Base-by-base conservation (phyloP, 2,329 filamentous ascomycete genomes). In the Aspergillus sp. region DNA sequence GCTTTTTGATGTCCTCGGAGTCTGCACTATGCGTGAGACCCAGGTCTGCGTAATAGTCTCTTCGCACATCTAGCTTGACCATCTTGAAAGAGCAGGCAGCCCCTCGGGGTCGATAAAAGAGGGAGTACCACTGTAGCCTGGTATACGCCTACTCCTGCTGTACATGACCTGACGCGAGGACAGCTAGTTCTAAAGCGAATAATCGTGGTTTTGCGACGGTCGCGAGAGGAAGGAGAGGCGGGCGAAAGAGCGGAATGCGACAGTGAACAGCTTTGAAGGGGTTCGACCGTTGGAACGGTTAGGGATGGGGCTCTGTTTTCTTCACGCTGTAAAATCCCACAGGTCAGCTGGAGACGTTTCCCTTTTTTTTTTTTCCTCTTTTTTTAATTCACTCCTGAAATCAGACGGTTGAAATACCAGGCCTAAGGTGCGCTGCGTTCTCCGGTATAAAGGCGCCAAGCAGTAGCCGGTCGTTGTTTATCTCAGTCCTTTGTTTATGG, bases 11-110 rank as follows among this genome's bases (percentile, higher is more conserved):
- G 41, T 95, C 90, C 30, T 87, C 84, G 43, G 85, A 76, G 63
- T 89, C 85, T 53, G 90, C 90, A 66, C 82, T 83, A 11, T 83
- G 78, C 2, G 85, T 74, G 55, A 96, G 77, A 62, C 90, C 90
- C 55, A 96, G 81, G 76, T 96, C 91, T 60, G 86, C 88, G 76
- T 96, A 96, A 75, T 95, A 95, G 76, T 96, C 89, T 67, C 86
- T 84, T 65, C 81, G 83, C 62, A 83, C 80, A 71, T 90, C 88
- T 65, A 81, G 79, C 76, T 88, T 88, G 66, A 85, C 85, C 88
- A 90, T 90, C 65, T 65, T 82, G 77, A 70, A 51, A 30, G 41
- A 52, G 18, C 18, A 48, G 20, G 30, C 38, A 26, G 30, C n/a
- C 47, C 44, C 53, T 59, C 47, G 34, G 44, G 26, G 44, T 32